These are phyloP conservation scores for Poa pratensis DNA, from an alignment of 176 grass and related monocot genomes.

Conservation along the genomic window DNA sequence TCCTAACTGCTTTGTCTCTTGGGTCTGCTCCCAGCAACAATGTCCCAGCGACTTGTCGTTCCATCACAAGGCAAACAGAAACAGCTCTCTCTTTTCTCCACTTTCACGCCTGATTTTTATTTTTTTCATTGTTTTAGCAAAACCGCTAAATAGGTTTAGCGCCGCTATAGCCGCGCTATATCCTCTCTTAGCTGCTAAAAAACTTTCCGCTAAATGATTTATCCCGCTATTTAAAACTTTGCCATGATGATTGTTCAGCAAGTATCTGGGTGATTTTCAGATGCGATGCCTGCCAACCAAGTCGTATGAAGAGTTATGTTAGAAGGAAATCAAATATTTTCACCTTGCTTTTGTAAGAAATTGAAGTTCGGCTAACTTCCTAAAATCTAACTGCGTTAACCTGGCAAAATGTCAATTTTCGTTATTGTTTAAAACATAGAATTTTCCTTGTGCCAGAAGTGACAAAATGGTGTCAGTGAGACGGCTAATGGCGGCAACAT, in stretches of 20 bases:
- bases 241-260: neutral
- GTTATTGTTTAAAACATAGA: neutral
- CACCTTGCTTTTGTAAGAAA: neutral
- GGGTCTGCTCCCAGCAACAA: no score
- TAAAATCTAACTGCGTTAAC: neutral
- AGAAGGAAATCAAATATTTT: neutral
- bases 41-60: no score
- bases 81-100: no score
- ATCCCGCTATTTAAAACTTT: no score
- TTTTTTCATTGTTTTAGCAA: no score
- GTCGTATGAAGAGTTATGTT: neutral
- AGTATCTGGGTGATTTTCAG: neutral
- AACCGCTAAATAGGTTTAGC: no score
- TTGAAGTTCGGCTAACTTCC: neutral
- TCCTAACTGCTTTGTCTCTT: no score
- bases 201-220: no score
- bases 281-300: neutral
- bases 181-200: no score
- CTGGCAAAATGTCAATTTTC: neutral
- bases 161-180: no score
- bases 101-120: no score
- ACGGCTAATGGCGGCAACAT: neutral
- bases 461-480: neutral
- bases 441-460: neutral
- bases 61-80: no score